phyloP scores from a whole-genome alignment of 768 basidiomycete species.

The Podaxis sp. region DNA sequence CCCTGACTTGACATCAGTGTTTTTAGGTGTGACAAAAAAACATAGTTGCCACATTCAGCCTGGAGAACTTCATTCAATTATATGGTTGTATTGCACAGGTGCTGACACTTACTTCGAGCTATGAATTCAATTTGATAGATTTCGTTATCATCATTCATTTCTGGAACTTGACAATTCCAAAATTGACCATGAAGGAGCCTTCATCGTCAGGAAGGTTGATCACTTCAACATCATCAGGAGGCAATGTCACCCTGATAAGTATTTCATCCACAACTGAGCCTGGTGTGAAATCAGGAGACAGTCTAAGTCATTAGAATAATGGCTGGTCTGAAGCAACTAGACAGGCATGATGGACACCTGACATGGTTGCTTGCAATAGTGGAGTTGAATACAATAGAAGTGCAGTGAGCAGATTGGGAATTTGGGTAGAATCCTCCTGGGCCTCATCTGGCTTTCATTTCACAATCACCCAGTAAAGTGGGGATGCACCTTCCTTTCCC shows the following conservation, averaged over 20 bases:
- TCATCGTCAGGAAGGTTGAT: constrained; percentile 48
- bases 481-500: no score
- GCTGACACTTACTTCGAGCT: constrained; percentile 39
- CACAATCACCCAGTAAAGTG: constrained; percentile 73
- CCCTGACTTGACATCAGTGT: constrained; percentile 3
- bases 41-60: constrained; percentile 59
- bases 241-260: constrained; percentile 39
- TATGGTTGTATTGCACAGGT: not conserved
- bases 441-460: constrained; percentile 45
- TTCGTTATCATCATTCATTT: constrained; percentile 68
- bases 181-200: constrained; percentile 51
- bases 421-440: constrained; percentile 24
- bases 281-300: constrained; percentile 49
- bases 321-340: constrained; percentile 58
- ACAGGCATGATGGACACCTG: constrained; percentile 68
- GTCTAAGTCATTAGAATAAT: constrained; percentile 57
- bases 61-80: constrained; percentile 18
- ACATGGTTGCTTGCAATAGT: constrained; percentile 38
- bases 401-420: constrained; percentile 43
- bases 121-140: constrained; percentile 62
- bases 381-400: constrained; percentile 54
- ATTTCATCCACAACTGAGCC: constrained; percentile 54
- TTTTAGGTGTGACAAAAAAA: constrained; percentile 35
- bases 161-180: constrained; percentile 59
- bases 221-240: constrained; percentile 56